Percentiles rank a stretch among this genome's conserved stretches.
These are phyloP conservation scores for Meira nashicola DNA, from an alignment of 1,284 basidiomycete species.

Conservation along the genomic window DNA sequence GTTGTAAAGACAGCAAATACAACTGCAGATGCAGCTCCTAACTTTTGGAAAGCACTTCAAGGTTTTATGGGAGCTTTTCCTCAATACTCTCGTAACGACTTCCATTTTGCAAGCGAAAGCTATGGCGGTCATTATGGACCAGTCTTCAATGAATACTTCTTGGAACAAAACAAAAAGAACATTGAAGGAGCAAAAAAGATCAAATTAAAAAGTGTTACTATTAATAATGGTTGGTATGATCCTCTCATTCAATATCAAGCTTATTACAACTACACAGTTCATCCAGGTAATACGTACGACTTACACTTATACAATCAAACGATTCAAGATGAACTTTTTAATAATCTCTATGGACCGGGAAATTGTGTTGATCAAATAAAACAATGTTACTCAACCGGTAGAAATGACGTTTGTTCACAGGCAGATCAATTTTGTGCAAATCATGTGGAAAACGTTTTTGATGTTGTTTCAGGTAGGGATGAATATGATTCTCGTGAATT, in stretches of 20 bases:
- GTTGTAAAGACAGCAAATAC: constrained; percentile 31
- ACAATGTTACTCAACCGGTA: constrained; percentile 25
- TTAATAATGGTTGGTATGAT: constrained; percentile 55
- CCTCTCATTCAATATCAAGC: constrained; percentile 33
- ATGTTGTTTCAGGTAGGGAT: constrained; percentile 27
- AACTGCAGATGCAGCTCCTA: constrained; percentile 34
- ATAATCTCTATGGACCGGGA: constrained; percentile 28
- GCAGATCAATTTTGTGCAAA: constrained; percentile 33
- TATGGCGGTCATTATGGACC: constrained; percentile 62
- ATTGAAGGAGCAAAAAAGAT: constrained; percentile 57
- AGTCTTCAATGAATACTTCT: constrained; percentile 58
- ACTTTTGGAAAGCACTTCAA: constrained; percentile 61
- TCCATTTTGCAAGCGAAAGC: constrained; percentile 60
- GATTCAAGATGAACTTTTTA: constrained; percentile 23
- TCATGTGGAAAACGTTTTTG: constrained; percentile 27
- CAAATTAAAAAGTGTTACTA: constrained; percentile 63
- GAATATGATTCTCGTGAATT: constrained; percentile 30
- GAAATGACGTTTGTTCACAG: constrained; percentile 27
- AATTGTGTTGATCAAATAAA: constrained; percentile 36
- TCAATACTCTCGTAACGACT: constrained; percentile 54
- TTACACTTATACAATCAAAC: constrained; percentile 26
- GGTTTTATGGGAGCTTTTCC: constrained; percentile 41
- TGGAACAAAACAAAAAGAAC: constrained; percentile 62
- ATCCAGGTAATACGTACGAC: constrained; percentile 25
- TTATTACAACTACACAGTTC: constrained; percentile 40